A percentile compares a stretch with the other conserved stretches of the same genome.
phyloP scores from a whole-genome alignment of 352 stramenopile species.

The Pythium chondricola region DNA sequence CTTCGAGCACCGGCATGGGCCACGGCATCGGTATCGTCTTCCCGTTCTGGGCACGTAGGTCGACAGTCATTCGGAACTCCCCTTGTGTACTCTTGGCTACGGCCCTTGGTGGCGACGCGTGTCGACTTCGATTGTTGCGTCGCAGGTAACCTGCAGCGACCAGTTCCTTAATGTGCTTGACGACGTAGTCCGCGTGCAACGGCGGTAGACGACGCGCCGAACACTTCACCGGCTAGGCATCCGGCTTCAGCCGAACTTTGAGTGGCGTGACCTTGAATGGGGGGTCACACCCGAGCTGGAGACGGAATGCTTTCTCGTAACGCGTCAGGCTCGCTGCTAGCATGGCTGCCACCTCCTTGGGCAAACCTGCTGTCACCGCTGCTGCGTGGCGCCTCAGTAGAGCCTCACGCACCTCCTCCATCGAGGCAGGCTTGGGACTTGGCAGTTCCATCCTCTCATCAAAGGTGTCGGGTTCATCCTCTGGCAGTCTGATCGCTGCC shows the following conservation, averaged over 20 bases:
- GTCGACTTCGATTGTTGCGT: not conserved
- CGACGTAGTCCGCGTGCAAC: not conserved
- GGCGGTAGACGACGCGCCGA: not conserved
- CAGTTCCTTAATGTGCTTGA: not conserved
- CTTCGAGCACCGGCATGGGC: slow-evolving; percentile 17
- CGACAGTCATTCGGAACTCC: not conserved
- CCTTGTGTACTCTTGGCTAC: not conserved
- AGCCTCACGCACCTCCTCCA: not conserved
- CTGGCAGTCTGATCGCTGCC: too few species aligned
- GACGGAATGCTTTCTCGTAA: not conserved
- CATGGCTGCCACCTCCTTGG: not conserved
- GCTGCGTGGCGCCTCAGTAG: not conserved
- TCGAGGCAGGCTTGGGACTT: not conserved
- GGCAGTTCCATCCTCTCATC: not conserved
- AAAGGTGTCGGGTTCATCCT: not conserved
- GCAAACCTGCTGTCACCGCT: not conserved
- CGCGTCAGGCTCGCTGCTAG: not conserved
- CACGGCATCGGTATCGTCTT: slow-evolving; percentile 15
- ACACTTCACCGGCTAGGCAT: slow-evolving; percentile 6
- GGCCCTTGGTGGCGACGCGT: not conserved
- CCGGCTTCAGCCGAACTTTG: not conserved
- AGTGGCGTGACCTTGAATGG: not conserved
- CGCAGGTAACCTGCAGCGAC: not conserved
- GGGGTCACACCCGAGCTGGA: not conserved
- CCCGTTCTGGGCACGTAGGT: slow-evolving; percentile 3